These are phyloP conservation scores for Colletotrichum karsti DNA, from an alignment of 2,329 filamentous ascomycete genomes.

Conservation along the genomic window DNA sequence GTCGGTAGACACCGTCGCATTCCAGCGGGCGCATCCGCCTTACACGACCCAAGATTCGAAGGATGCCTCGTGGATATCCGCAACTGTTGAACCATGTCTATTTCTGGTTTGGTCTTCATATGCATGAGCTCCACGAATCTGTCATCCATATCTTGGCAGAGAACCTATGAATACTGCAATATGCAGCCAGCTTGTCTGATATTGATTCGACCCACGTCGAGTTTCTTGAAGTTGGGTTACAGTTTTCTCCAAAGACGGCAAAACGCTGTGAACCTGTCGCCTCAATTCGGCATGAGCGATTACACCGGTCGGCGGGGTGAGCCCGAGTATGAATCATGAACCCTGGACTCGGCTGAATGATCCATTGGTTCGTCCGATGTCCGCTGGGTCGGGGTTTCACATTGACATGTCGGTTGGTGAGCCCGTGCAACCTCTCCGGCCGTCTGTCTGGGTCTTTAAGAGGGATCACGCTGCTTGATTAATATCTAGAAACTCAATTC, in stretches of 20 bases:
- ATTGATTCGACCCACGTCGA: slow-evolving; percentile 17
- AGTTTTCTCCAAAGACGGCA: not conserved
- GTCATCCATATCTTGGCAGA: not conserved
- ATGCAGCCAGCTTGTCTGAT: slow-evolving; percentile 12
- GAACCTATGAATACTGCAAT: not conserved
- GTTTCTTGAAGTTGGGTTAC: slow-evolving; percentile 2
- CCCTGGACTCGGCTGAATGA: slow-evolving; percentile 4
- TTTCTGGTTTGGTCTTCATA: not conserved
- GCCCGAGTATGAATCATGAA: slow-evolving; percentile 22
- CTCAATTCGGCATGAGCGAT: not conserved
- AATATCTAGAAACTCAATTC: slow-evolving; percentile 11
- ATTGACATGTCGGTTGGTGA: slow-evolving; percentile 1
- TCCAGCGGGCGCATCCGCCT: not conserved
- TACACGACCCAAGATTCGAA: not conserved
- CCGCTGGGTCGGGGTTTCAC: slow-evolving; percentile 10
- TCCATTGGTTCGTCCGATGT: slow-evolving; percentile 26
- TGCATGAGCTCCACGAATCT: not conserved
- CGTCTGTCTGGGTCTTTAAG: not conserved
- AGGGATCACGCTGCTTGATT: not conserved
- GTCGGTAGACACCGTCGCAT: not conserved
- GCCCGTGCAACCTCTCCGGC: slow-evolving; percentile 6
- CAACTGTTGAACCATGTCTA: not conserved
- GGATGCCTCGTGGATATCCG: not conserved
- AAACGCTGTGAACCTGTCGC: not conserved
- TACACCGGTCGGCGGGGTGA: not conserved